phyloP scores from a whole-genome alignment of 2,329 filamentous ascomycete species.

The Pseudogymnoascus verrucosus region DNA sequence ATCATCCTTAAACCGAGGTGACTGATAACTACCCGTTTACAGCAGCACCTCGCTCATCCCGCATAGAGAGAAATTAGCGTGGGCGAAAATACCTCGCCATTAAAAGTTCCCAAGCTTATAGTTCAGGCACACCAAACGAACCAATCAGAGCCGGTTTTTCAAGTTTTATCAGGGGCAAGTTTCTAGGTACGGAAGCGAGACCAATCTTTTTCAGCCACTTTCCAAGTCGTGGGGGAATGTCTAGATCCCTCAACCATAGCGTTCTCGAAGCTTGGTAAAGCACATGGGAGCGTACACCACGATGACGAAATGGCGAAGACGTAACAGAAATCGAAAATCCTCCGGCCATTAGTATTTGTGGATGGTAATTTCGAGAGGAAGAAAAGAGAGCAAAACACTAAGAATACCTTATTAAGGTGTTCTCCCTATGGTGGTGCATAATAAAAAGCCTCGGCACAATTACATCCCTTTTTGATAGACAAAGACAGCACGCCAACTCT shows the following conservation, averaged over 20 bases:
- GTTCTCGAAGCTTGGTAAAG: neutral
- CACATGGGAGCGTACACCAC: neutral
- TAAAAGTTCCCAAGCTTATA: neutral
- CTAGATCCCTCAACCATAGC: neutral
- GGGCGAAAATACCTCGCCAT: neutral
- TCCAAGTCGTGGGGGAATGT: neutral
- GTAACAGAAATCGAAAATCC: conserved; percentile 1
- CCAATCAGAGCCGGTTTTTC: neutral
- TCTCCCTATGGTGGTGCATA: neutral
- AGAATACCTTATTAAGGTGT: neutral
- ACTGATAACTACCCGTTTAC: neutral
- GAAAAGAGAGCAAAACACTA: neutral
- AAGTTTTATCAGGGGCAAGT: neutral
- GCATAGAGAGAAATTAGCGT: neutral
- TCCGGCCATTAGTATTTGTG: neutral
- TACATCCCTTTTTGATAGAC: neutral
- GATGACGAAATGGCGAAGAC: neutral
- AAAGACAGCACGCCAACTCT: neutral
- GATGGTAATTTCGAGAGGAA: neutral
- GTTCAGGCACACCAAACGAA: neutral
- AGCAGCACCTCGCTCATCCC: neutral
- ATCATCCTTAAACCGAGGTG: neutral
- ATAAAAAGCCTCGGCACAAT: neutral
- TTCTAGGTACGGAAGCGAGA: neutral
- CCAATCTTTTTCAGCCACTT: neutral